These are phyloP conservation scores for Spongospora subterranea DNA, from an alignment of 208 protist species.

Conservation along the genomic window DNA sequence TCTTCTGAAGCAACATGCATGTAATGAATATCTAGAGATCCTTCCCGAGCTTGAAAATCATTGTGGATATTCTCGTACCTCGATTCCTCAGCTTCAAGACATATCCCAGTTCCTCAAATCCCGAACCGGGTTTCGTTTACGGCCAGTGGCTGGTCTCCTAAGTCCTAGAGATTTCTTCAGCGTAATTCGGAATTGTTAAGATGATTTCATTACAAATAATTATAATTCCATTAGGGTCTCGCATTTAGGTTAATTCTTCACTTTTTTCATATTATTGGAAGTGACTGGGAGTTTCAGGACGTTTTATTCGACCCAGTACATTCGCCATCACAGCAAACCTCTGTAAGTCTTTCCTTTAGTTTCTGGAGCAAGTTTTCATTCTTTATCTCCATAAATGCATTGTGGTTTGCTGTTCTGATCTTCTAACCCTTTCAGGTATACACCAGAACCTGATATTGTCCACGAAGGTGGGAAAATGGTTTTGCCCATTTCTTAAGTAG, in stretches of 20 bases:
- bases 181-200: conserved; percentile 65
- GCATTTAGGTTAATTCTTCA: background rate
- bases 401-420: too few species aligned
- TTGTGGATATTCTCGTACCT: conserved; percentile 83
- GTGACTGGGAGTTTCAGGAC: too few species aligned
- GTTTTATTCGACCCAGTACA: conserved; percentile 96
- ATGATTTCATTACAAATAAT: background rate
- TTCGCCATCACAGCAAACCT: conserved; percentile 88
- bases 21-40: conserved; percentile 87
- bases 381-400: too few species aligned
- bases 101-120: conserved; percentile 85
- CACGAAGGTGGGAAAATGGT: conserved; percentile 5
- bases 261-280: too few species aligned
- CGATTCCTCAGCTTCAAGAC: conserved; percentile 90
- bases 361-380: background rate
- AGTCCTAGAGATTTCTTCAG: conserved; percentile 92
- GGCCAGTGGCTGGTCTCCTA: conserved; percentile 85
- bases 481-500: background rate
- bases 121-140: conserved; percentile 89
- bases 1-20: conserved; percentile 89
- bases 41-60: conserved; percentile 88
- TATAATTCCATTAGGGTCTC: background rate
- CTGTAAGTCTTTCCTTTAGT: conserved; percentile 86
- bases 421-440: conserved; percentile 54
- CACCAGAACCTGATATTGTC: conserved; percentile 60